Percentiles rank a stretch among this genome's conserved stretches.
These are phyloP conservation scores for Xylaria sp. DNA, from an alignment of 2,329 filamentous ascomycete species.

Conservation along the genomic window DNA sequence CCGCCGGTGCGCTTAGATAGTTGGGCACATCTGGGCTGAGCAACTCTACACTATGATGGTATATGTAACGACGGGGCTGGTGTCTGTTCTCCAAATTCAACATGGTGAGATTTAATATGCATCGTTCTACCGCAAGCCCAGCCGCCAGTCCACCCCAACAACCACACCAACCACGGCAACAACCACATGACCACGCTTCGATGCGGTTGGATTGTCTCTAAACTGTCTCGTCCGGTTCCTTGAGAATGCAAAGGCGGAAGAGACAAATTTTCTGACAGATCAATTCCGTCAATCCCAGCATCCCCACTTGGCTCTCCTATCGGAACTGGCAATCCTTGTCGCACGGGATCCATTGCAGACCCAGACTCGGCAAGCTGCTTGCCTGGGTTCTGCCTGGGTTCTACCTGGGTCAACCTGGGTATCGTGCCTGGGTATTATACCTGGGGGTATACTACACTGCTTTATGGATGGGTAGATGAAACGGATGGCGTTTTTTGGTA, in stretches of 20 bases:
- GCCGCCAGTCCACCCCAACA: background rate
- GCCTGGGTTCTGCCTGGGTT: background rate
- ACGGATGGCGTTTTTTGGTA: background rate
- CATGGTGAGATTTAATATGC: background rate
- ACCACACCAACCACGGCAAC: background rate
- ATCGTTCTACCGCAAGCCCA: background rate
- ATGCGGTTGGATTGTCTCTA: slow-evolving; percentile 27
- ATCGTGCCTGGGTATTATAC: no score
- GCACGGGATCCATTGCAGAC: background rate
- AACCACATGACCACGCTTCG: slow-evolving; percentile 25
- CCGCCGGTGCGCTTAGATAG: no score
- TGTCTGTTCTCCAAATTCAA: background rate
- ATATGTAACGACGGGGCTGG: background rate
- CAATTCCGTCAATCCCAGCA: slow-evolving; percentile 10
- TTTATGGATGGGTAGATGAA: no score
- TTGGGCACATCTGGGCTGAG: background rate
- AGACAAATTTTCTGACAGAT: slow-evolving; percentile 17
- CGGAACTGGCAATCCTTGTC: slow-evolving; percentile 10
- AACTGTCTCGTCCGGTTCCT: slow-evolving; percentile 17
- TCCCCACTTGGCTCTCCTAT: slow-evolving; percentile 15
- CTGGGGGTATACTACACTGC: no score
- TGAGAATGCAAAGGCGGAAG: slow-evolving; percentile 3
- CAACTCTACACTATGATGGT: no score
- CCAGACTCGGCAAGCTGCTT: background rate
- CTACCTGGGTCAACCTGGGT: no score